These are phyloP conservation scores for Candida cerambycidarum DNA, from an alignment of 805 yeast species.

Conservation along the genomic window DNA sequence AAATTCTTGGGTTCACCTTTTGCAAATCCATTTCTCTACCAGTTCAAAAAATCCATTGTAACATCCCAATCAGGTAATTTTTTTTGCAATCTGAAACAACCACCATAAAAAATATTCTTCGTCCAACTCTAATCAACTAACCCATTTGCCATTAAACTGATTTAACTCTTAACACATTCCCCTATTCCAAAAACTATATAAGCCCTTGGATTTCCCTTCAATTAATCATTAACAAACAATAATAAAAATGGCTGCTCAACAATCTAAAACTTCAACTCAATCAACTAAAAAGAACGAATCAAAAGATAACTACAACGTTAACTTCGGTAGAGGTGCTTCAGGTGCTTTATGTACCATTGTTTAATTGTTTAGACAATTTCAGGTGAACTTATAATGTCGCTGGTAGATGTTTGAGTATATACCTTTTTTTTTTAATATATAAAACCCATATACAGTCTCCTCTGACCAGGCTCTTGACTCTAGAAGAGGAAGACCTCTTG, in stretches of 20 bases:
- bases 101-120: background rate
- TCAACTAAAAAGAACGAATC: conserved; percentile 4
- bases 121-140: background rate
- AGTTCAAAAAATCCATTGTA: conserved; percentile 1
- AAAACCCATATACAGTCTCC: background rate
- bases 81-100: conserved; percentile 1
- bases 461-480: too few relatives aligned
- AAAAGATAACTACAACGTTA: conserved; percentile 1
- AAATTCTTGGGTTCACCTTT: background rate
- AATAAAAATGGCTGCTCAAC: conserved; percentile 7
- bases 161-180: background rate
- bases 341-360: conserved; percentile 4
- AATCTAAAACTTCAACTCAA: conserved; percentile 3
- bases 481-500: too few relatives aligned
- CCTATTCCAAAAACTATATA: conserved; percentile 1
- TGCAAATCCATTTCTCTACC: too few relatives aligned
- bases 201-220: background rate
- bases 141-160: background rate
- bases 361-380: background rate
- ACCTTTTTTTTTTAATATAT: conserved; percentile 3
- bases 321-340: conserved; percentile 1
- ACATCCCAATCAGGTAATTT: conserved; percentile 3
- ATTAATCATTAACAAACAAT: conserved; percentile 1
- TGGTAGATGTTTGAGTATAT: conserved; percentile 4
- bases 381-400: conserved; percentile 5